A percentile compares a stretch with the other conserved stretches of the same genome.
phyloP scores from a whole-genome alignment of 108 stramenopile genomes.

The Pseudonitzschia delicatissima region DNA sequence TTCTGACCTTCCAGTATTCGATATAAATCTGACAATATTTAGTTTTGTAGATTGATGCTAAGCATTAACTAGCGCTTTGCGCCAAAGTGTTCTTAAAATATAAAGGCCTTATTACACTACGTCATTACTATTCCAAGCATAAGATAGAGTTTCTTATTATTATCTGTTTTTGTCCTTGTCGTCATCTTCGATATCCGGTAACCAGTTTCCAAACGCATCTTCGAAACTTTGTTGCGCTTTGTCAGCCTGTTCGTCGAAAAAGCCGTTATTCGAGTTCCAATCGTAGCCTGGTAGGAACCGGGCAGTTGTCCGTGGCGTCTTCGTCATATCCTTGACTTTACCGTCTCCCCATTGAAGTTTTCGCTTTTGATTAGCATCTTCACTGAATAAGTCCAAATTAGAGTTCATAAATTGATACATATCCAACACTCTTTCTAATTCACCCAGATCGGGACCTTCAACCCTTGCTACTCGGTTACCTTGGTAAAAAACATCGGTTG shows the following conservation, averaged over 20 bases:
- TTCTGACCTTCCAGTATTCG: too few relatives aligned
- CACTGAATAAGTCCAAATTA: conserved; percentile 60
- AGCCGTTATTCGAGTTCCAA: conserved; percentile 51
- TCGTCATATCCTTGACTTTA: conserved; percentile 12
- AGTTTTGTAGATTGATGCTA: neutral
- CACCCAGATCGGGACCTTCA: conserved; percentile 34
- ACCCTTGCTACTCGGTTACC: conserved; percentile 67
- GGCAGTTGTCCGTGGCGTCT: conserved; percentile 52
- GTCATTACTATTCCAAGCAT: too few relatives aligned
- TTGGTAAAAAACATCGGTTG: conserved; percentile 42
- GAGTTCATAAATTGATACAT: conserved; percentile 62
- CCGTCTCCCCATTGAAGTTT: conserved; percentile 47
- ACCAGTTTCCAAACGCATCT: conserved; percentile 61
- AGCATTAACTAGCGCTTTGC: neutral
- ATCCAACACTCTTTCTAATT: conserved; percentile 49
- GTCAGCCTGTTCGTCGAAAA: conserved; percentile 58
- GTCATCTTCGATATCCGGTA: conserved; percentile 59
- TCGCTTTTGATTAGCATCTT: conserved; percentile 36
- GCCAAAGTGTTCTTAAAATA: too few relatives aligned
- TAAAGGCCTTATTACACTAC: too few relatives aligned
- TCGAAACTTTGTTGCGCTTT: conserved; percentile 57
- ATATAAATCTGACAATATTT: too few relatives aligned
- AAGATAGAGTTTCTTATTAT: too few relatives aligned
- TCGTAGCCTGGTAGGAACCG: conserved; percentile 71
- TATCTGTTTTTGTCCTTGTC: conserved; percentile 6